Conservation (phyloP, 768 basidiomycete species). For the Pisolithus sp. region DNA sequence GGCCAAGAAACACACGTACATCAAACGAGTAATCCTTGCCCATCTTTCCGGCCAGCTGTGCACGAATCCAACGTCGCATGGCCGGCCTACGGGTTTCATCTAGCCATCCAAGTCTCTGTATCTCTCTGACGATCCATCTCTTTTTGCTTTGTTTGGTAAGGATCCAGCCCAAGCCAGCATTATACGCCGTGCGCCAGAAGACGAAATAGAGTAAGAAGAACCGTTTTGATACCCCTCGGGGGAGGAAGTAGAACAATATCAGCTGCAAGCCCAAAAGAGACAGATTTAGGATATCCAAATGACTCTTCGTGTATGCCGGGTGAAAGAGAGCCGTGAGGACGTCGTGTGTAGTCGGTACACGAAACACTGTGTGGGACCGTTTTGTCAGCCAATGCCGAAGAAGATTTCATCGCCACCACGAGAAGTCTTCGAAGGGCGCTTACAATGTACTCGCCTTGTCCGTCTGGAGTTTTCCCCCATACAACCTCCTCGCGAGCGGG, state of each 20-base stretch:
- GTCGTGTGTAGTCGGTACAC: constrained; percentile 88
- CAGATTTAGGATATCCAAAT: constrained; percentile 84
- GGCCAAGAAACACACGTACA: constrained; percentile 38
- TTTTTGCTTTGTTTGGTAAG: constrained; percentile 93
- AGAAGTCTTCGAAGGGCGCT: background rate
- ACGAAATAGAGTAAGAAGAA: constrained; percentile 90
- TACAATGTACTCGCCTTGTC: constrained; percentile 53
- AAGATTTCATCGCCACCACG: background rate
- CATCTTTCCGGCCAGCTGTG: constrained; percentile 88
- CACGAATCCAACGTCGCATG: constrained; percentile 76
- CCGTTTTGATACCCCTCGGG: constrained; percentile 43
- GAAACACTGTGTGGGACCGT: constrained; percentile 58
- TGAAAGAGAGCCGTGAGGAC: constrained; percentile 81
- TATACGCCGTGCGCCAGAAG: constrained; percentile 90
- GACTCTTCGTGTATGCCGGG: constrained; percentile 78
- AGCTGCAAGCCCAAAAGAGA: constrained; percentile 72
- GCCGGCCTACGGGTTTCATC: constrained; percentile 59
- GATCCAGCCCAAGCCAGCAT: constrained; percentile 90
- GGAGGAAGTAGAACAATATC: constrained; percentile 61
- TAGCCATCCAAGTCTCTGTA: constrained; percentile 84
- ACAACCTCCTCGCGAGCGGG: constrained; percentile 50
- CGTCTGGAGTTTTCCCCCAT: constrained; percentile 82
- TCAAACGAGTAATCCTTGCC: constrained; percentile 91
- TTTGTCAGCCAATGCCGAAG: constrained; percentile 1
- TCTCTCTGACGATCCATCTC: constrained; percentile 83